Evolutionary conservation across 805 yeast genomes (phyloP).

Genomic region (Ogataea pignaliae): DNA sequence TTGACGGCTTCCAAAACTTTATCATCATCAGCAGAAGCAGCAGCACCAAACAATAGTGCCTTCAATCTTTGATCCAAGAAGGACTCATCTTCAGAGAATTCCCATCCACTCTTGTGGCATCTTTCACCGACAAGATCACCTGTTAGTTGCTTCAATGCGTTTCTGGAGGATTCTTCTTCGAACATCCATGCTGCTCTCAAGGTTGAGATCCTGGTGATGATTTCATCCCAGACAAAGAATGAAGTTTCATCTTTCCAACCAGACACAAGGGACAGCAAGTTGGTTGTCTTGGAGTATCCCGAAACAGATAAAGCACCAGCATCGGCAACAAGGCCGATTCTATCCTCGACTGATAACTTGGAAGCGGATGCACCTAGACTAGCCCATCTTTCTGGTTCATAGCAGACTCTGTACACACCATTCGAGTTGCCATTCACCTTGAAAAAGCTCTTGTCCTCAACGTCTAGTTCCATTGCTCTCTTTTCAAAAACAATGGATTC

Average conservation of each 20-base stretch:
- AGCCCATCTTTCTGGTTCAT: constrained; percentile 35
- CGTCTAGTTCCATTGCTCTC: constrained; percentile 16
- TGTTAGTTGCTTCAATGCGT: constrained; percentile 31
- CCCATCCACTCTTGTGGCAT: constrained; percentile 62
- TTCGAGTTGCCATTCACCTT: constrained; percentile 49
- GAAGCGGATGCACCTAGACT: constrained; percentile 35
- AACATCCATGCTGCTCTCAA: constrained; percentile 33
- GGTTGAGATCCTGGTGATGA: constrained; percentile 37
- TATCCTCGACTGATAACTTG: constrained; percentile 43
- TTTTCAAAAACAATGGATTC: constrained; percentile 26
- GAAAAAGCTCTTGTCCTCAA: constrained; percentile 29
- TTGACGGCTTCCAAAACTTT: constrained; percentile 29
- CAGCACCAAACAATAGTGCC: constrained; percentile 38
- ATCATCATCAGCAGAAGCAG: constrained; percentile 38
- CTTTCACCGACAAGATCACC: constrained; percentile 24
- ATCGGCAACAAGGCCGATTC: constrained; percentile 55
- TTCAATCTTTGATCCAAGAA: constrained; percentile 35
- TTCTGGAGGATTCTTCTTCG: constrained; percentile 31
- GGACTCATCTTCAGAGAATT: constrained; percentile 73
- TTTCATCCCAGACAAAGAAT: constrained; percentile 55
- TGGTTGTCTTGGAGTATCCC: constrained; percentile 40
- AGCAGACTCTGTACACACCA: constrained; percentile 53
- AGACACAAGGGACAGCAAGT: constrained; percentile 43
- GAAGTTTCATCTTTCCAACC: constrained; percentile 36
- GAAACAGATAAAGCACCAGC: constrained; percentile 46